Evolutionary conservation across 2,329 filamentous ascomycete genomes (phyloP).

Genomic region (Aspergillus fijiensis): DNA sequence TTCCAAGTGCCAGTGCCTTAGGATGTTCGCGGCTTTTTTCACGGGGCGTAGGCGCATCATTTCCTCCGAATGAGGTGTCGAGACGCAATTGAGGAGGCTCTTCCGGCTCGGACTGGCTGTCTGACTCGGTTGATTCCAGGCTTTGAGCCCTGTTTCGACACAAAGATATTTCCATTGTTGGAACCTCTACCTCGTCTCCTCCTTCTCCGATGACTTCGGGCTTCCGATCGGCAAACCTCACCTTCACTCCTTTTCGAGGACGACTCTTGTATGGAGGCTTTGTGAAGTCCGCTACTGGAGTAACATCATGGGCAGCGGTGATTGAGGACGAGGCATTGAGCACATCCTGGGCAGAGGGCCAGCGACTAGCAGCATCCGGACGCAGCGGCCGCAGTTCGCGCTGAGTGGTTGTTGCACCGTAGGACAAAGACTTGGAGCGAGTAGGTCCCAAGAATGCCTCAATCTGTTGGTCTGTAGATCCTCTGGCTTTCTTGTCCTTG

Average conservation of each 20-base stretch:
- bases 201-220: conserved; percentile 88
- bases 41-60: conserved; percentile 9
- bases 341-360: conserved; percentile 34
- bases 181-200: conserved; percentile 78
- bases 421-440: conserved; percentile 40
- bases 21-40: conserved; percentile 17
- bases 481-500: conserved; percentile 39
- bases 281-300: conserved; percentile 20
- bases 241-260: conserved; percentile 66
- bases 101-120: conserved; percentile 12
- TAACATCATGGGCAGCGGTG: conserved; percentile 27
- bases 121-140: conserved; percentile 18
- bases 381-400: conserved; percentile 34
- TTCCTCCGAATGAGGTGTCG: conserved; percentile 34
- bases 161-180: conserved; percentile 68
- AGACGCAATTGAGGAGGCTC: conserved; percentile 30
- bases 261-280: conserved; percentile 36
- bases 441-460: conserved; percentile 59
- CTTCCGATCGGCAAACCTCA: conserved; percentile 69
- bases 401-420: conserved; percentile 21
- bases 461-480: conserved; percentile 48
- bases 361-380: conserved; percentile 37
- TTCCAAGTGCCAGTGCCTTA: conserved; percentile 13
- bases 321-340: conserved; percentile 20
- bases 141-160: conserved; percentile 32